These are phyloP conservation scores for Zoysia japonica DNA, from an alignment of 176 grass and related monocot genomes.

Conservation along the genomic window DNA sequence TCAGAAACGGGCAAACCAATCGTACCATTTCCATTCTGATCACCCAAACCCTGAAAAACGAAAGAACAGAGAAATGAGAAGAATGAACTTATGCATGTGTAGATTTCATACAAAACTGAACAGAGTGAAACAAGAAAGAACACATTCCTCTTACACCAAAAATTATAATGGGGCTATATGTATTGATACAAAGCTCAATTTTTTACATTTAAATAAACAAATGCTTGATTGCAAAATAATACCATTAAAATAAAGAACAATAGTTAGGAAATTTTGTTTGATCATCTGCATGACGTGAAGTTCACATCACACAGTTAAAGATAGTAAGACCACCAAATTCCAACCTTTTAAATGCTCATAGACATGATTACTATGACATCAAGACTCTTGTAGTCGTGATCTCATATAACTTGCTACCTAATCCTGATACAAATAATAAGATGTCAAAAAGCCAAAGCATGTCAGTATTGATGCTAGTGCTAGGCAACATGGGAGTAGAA, in stretches of 20 bases:
- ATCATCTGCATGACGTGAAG: slow-evolving; percentile 17
- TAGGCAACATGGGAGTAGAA: slow-evolving; percentile 25
- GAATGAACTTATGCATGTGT: not conserved
- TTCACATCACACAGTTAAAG: slow-evolving; percentile 35
- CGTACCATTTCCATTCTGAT: slow-evolving; percentile 43
- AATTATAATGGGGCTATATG: not conserved
- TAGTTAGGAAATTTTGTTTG: not conserved
- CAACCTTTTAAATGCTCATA: slow-evolving; percentile 42
- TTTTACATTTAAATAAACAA: slow-evolving; percentile 10
- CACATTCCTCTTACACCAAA: not conserved
- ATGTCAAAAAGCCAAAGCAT: slow-evolving; percentile 31
- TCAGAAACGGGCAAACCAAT: slow-evolving; percentile 36
- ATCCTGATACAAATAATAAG: slow-evolving; percentile 49
- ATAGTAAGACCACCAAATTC: slow-evolving; percentile 29
- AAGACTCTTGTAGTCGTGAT: slow-evolving; percentile 59
- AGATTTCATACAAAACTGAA: slow-evolving; percentile 20
- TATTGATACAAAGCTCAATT: not conserved
- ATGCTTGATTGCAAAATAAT: slow-evolving; percentile 14
- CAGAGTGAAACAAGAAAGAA: not conserved
- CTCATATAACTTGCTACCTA: slow-evolving; percentile 57
- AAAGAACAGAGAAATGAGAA: slow-evolving; percentile 24
- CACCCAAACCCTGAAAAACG: slow-evolving; percentile 42
- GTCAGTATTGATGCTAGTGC: slow-evolving; percentile 37
- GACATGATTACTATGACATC: slow-evolving; percentile 49
- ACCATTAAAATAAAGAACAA: slow-evolving; percentile 5